Conservation (phyloP, 2,329 filamentous ascomycete genomes). For the Neocatenulostroma microsporum region DNA sequence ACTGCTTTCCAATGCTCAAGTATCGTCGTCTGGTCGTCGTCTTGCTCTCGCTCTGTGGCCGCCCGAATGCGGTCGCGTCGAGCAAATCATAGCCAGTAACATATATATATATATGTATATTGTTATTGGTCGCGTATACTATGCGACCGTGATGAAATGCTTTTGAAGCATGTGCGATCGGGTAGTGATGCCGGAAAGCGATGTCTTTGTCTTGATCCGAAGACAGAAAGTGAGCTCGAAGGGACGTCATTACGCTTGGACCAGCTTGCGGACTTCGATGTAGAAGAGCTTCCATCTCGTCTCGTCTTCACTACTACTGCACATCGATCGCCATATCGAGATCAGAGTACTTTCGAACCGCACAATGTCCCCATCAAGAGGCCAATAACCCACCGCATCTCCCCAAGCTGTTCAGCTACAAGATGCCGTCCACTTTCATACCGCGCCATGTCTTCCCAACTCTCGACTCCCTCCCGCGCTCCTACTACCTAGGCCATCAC, state of each 20-base stretch:
- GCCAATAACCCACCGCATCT: too few relatives aligned
- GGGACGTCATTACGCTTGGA: conserved; percentile 3
- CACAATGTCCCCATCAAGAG: neutral
- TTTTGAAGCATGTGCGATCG: neutral
- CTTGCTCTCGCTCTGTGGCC: neutral
- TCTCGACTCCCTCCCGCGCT: conserved; percentile 68
- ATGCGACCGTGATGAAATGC: conserved; percentile 1
- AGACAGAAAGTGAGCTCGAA: neutral
- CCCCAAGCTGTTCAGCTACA: too few relatives aligned
- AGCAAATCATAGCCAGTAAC: conserved; percentile 1
- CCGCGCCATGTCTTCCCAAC: conserved; percentile 67
- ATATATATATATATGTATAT: too few relatives aligned
- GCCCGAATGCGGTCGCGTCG: neutral
- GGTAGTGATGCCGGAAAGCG: too few relatives aligned
- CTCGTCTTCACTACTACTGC: neutral
- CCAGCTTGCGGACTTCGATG: neutral
- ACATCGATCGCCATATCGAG: neutral
- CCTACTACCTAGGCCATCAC: conserved; percentile 95
- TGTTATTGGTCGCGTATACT: neutral
- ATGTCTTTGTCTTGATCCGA: neutral
- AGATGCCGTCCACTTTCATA: conserved; percentile 59
- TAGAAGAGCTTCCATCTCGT: neutral
- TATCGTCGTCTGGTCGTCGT: conserved; percentile 1
- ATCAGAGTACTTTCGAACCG: too few relatives aligned
- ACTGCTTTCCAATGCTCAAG: neutral